These are phyloP conservation scores for Wallacemonas collosoma DNA, from an alignment of 208 protist species.

Conservation along the genomic window DNA sequence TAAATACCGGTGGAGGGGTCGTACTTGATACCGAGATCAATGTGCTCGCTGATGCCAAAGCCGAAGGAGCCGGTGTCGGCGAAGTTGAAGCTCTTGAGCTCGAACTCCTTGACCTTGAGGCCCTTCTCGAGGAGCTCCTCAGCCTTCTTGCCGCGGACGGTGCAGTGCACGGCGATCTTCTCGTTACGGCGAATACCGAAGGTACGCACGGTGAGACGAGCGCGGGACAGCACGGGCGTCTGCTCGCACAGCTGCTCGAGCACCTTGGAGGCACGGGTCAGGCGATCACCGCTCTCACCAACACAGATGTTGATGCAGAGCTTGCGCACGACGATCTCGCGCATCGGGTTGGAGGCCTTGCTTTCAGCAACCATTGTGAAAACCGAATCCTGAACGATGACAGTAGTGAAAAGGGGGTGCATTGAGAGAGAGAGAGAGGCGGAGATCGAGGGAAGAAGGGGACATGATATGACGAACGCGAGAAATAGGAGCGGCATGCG, in stretches of 20 bases:
- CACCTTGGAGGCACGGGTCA: conserved; percentile 99
- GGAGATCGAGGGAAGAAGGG: background rate
- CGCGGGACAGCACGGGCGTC: conserved; percentile 96
- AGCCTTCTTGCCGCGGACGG: conserved; percentile 99
- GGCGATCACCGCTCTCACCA: conserved; percentile 98
- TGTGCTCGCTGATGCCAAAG: conserved; percentile 99
- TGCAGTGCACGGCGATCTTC: conserved; percentile 99
- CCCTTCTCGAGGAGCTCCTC: conserved; percentile 99
- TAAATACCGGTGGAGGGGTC: conserved; percentile 99
- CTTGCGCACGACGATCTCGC: conserved; percentile 98
- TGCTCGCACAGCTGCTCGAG: conserved; percentile 99
- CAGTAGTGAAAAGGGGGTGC: conserved; percentile 9
- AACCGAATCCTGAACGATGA: conserved; percentile 22
- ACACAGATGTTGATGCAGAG: conserved; percentile 99
- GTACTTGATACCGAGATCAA: conserved; percentile 99
- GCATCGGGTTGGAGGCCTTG: conserved; percentile 96
- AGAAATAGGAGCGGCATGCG: background rate
- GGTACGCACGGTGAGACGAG: conserved; percentile 98
- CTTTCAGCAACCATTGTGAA: conserved; percentile 71
- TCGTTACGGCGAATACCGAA: conserved; percentile 99
- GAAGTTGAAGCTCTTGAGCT: conserved; percentile 98
- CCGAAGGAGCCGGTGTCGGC: conserved; percentile 98
- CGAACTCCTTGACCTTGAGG: conserved; percentile 99
- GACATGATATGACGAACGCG: background rate
- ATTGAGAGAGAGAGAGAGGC: background rate